Evolutionary conservation across 2,329 filamentous ascomycete species (phyloP), one percentile per base, ranked within the genome.

Genomic region (Ophiostoma piceae): DNA sequence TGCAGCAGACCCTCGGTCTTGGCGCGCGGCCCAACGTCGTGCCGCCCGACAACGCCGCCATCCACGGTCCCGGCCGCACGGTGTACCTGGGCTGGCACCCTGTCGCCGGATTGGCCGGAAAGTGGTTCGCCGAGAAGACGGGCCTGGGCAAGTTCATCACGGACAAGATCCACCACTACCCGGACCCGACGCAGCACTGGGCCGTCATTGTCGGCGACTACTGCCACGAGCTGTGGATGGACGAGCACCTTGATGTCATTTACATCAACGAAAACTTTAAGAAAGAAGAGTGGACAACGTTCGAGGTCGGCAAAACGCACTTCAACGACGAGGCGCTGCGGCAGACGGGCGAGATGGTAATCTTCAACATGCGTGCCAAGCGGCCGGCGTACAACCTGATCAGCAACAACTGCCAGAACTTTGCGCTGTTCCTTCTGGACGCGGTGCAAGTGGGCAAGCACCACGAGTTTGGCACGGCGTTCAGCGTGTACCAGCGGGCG

Each of bases 121-220:
- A 85, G 73, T 87, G 85, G 84, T 84, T 87, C 67, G 84, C 84
- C 16, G 84, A 87, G 69, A 78, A 84, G 74, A 85, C 84, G 0
- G 82, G 83, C 0, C 75, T 87, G 29, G 85, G 85, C 2, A 84
- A 83, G 76, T 78, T 84, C 78, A 87, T 87, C 71, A 85, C 83
- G 0, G 82, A 85, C 65, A 83, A 81, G 72, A 82, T 85, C 69
- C 81, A 84, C 73, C 80, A 79, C 70, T 86, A 84, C 72, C 85
- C 85, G 0, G 85, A 87, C 74, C 85, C 85, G 3, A 86, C 84
- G 3, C 85, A 87, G 76, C 85, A 87, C 74, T 87, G 85, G 85
- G 84, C 84, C 2, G 83, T 87, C 1, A 78, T 87, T 0, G 84
- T 87, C 0, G 85, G 84, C 1, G 84, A 82, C 14, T 87, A 79